Evolutionary conservation across 768 basidiomycete species (phyloP).

Genomic region (Galerina marginata): DNA sequence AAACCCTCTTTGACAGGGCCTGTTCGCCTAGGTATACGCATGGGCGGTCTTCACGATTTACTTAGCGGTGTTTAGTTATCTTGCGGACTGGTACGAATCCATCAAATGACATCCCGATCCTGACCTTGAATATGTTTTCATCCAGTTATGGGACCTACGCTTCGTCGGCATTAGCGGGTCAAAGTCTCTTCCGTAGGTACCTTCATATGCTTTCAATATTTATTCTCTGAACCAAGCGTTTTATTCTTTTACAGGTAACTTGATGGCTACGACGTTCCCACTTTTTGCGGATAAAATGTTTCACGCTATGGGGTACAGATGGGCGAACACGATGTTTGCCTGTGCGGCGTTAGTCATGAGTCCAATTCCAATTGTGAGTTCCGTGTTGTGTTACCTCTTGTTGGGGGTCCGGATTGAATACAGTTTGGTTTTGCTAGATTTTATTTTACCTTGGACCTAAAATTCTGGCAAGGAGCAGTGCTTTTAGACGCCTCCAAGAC

Average conservation of each 20-base stretch:
- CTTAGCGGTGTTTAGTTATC: slow-evolving; percentile 56
- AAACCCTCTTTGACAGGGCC: not conserved
- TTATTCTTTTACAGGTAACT: slow-evolving; percentile 39
- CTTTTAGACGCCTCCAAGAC: not conserved
- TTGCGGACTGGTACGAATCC: slow-evolving; percentile 56
- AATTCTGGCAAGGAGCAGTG: slow-evolving; percentile 10
- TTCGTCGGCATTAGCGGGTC: slow-evolving; percentile 66
- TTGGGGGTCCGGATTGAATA: not conserved
- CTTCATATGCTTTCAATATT: not conserved
- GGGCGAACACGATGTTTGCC: slow-evolving; percentile 59
- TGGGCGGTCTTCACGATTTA: slow-evolving; percentile 57
- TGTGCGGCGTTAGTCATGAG: slow-evolving; percentile 52
- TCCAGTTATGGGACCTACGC: slow-evolving; percentile 56
- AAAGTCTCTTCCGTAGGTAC: slow-evolving; percentile 57
- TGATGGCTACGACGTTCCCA: slow-evolving; percentile 54
- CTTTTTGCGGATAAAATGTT: slow-evolving; percentile 63
- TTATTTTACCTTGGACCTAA: slow-evolving; percentile 36
- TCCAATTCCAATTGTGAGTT: slow-evolving; percentile 54
- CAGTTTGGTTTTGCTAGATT: slow-evolving; percentile 14
- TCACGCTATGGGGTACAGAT: slow-evolving; percentile 52
- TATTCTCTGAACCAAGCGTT: not conserved
- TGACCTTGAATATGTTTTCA: not conserved
- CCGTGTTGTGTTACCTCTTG: not conserved
- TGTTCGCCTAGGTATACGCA: slow-evolving; percentile 46
- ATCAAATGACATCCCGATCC: not conserved